These are phyloP conservation scores for Sclerotinia minor DNA, from an alignment of 2,329 filamentous ascomycete species.

Conservation along the genomic window DNA sequence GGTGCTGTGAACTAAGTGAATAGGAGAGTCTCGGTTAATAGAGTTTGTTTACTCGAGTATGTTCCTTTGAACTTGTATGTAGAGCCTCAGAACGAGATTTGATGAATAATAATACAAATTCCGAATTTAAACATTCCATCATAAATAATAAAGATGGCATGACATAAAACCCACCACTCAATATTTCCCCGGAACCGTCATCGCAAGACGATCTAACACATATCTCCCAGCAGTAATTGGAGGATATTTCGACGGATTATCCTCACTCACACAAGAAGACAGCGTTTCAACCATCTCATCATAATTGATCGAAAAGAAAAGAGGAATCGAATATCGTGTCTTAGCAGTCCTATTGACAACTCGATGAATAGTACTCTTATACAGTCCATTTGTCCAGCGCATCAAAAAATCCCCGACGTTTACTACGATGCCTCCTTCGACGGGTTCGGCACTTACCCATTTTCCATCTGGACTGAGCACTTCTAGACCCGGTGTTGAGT, in stretches of 20 bases:
- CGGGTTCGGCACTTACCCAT: slow-evolving; percentile 50
- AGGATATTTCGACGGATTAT: slow-evolving; percentile 36
- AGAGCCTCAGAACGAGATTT: background rate
- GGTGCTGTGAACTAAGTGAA: background rate
- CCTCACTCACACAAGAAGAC: slow-evolving; percentile 37
- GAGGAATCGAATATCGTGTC: slow-evolving; percentile 57
- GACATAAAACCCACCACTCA: background rate
- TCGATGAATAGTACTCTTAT: slow-evolving; percentile 55
- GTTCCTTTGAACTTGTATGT: background rate
- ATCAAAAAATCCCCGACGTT: slow-evolving; percentile 54
- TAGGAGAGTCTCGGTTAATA: background rate
- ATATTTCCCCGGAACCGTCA: slow-evolving; percentile 35
- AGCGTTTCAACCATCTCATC: slow-evolving; percentile 40
- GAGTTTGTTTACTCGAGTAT: background rate
- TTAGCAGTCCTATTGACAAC: slow-evolving; percentile 54
- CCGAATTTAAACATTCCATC: background rate
- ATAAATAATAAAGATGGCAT: background rate
- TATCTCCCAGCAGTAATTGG: slow-evolving; percentile 40
- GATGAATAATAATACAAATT: background rate
- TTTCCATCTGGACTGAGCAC: slow-evolving; percentile 49
- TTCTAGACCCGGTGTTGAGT: slow-evolving; percentile 52
- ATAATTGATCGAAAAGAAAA: slow-evolving; percentile 50
- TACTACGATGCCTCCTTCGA: slow-evolving; percentile 51
- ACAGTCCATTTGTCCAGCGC: slow-evolving; percentile 53
- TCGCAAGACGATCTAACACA: slow-evolving; percentile 37